A percentile compares a stretch with the other conserved stretches of the same genome.
phyloP scores from a whole-genome alignment of 2,329 filamentous ascomycete genomes.

The Botrytis fragariae region DNA sequence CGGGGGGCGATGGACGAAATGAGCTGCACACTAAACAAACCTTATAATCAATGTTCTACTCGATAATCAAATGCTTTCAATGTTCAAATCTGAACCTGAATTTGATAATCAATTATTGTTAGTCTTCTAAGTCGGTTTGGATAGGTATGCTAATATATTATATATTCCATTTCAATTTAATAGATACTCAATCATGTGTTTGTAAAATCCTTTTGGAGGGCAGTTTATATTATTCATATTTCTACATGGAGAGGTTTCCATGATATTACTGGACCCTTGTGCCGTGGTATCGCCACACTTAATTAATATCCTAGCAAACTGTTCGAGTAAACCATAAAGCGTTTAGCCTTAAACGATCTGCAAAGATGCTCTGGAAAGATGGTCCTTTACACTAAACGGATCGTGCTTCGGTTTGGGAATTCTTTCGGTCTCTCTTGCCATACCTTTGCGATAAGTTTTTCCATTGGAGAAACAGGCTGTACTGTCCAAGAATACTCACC shows the following conservation, averaged over 20 bases:
- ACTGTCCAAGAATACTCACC: conserved; percentile 12
- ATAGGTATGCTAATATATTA: neutral
- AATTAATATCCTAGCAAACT: neutral
- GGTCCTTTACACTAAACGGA: conserved; percentile 6
- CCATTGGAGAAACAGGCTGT: neutral
- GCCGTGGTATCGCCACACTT: neutral
- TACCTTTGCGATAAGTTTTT: neutral
- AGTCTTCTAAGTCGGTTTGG: neutral
- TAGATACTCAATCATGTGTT: neutral
- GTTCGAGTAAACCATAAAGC: neutral
- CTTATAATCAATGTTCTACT: neutral
- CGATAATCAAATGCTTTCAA: neutral
- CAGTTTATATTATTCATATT: neutral
- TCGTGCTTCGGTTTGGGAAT: conserved; percentile 10
- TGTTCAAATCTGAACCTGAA: neutral
- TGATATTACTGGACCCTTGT: neutral
- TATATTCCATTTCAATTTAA: neutral
- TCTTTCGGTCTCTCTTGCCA: conserved; percentile 6
- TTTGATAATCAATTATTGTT: neutral
- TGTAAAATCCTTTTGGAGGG: neutral
- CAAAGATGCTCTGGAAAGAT: neutral
- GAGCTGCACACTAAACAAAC: neutral
- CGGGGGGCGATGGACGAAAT: neutral
- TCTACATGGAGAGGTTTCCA: neutral
- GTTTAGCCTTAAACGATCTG: neutral